A percentile compares a stretch with the other conserved stretches of the same genome.
phyloP scores from a whole-genome alignment of 2,329 filamentous ascomycete genomes.

The Alternaria rosae region DNA sequence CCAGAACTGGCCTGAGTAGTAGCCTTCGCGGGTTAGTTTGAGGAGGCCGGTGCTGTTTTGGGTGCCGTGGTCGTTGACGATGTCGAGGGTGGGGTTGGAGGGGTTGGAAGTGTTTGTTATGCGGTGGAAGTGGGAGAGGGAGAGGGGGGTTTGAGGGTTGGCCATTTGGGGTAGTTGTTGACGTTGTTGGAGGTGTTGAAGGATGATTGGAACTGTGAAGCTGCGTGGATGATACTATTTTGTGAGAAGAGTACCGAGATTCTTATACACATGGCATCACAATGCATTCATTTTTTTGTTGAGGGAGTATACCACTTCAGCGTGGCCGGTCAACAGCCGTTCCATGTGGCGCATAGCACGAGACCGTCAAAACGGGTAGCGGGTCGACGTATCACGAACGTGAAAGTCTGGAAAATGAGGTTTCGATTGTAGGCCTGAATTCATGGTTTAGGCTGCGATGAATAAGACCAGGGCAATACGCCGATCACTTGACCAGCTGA shows the following conservation, averaged over 20 bases:
- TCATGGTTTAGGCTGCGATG: neutral
- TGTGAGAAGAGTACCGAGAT: neutral
- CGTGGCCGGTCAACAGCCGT: neutral
- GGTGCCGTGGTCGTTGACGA: neutral
- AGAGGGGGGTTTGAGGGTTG: neutral
- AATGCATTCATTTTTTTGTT: neutral
- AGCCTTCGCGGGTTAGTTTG: constrained; percentile 19
- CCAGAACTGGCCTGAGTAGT: constrained; percentile 36
- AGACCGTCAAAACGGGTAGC: neutral
- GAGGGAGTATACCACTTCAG: neutral
- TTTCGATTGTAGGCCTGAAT: neutral
- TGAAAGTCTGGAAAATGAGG: too few relatives aligned
- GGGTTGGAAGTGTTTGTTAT: neutral
- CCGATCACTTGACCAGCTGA: neutral
- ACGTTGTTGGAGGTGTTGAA: neutral
- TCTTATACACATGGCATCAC: neutral
- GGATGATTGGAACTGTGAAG: neutral
- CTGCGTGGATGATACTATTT: neutral
- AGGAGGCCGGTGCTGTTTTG: neutral
- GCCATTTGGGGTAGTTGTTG: neutral
- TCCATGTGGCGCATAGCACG: neutral
- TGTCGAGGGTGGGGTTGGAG: neutral
- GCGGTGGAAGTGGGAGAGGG: neutral
- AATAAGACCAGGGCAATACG: neutral
- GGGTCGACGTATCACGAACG: neutral